These are phyloP conservation scores for Kodamaea kaohsiungensis DNA, from an alignment of 805 yeast genomes.

Conservation along the genomic window DNA sequence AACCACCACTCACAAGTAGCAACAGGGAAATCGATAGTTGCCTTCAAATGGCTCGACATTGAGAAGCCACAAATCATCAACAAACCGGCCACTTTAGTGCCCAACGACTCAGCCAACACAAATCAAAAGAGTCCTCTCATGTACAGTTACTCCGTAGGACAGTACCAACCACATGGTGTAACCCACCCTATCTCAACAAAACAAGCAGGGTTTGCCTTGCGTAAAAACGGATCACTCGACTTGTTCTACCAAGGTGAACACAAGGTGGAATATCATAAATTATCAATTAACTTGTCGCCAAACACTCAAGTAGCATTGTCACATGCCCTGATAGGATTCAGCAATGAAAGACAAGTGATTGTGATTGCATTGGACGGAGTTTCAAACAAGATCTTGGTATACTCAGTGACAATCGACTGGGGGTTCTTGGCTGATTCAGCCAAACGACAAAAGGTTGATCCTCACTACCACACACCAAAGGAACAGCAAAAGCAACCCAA, in stretches of 20 bases:
- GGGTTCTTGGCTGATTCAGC: slow-evolving; percentile 52
- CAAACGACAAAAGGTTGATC: slow-evolving; percentile 44
- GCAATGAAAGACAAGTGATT: slow-evolving; percentile 46
- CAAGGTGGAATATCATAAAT: slow-evolving; percentile 55
- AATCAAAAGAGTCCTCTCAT: slow-evolving; percentile 19
- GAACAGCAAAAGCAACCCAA: slow-evolving; percentile 44
- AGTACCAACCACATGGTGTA: slow-evolving; percentile 59
- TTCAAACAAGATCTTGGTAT: slow-evolving; percentile 41
- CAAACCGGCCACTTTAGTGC: slow-evolving; percentile 53
- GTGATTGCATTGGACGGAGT: slow-evolving; percentile 42
- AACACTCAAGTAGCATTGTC: slow-evolving; percentile 23
- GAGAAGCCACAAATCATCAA: slow-evolving; percentile 65
- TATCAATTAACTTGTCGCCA: slow-evolving; percentile 22
- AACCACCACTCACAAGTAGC: slow-evolving; percentile 11
- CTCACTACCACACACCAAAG: slow-evolving; percentile 52
- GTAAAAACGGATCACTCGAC: slow-evolving; percentile 60
- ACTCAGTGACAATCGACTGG: slow-evolving; percentile 53
- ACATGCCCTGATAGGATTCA: slow-evolving; percentile 56
- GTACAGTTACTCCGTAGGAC: slow-evolving; percentile 59
- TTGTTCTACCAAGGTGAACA: slow-evolving; percentile 67
- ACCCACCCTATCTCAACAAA: slow-evolving; percentile 68
- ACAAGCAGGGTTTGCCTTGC: slow-evolving; percentile 68
- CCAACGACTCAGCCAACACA: slow-evolving; percentile 9
- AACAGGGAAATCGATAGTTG: slow-evolving; percentile 32
- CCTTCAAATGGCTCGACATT: slow-evolving; percentile 72